Evolutionary conservation across 2,329 filamentous ascomycete genomes (phyloP).

Genomic region (Neopestalotiopsis clavispora): DNA sequence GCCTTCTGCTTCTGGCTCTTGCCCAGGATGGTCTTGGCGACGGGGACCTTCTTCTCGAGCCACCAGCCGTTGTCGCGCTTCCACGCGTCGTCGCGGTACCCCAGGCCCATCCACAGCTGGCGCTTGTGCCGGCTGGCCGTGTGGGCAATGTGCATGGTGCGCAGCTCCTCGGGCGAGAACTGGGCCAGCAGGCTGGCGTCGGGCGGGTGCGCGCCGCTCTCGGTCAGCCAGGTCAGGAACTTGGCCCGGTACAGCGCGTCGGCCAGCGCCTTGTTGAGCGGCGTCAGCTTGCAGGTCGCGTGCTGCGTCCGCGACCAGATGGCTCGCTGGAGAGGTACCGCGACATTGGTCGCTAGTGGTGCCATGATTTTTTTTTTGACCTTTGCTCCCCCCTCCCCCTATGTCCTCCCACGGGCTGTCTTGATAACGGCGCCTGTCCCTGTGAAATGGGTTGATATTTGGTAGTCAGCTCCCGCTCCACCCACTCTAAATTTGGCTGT

Average conservation of each 20-base stretch:
- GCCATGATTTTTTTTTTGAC: background rate
- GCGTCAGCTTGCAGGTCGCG: background rate
- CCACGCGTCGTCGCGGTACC: background rate
- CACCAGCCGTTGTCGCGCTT: constrained; percentile 5
- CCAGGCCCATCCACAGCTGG: constrained; percentile 15
- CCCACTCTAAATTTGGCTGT: background rate
- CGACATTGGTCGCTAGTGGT: background rate
- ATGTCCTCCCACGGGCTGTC: background rate
- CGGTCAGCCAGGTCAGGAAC: constrained; percentile 11
- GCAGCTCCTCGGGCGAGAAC: constrained; percentile 12
- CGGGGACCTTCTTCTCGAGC: background rate
- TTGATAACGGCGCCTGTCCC: no score
- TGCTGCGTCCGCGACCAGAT: background rate
- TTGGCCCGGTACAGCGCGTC: constrained; percentile 7
- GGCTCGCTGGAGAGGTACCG: constrained; percentile 7
- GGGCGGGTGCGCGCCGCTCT: constrained; percentile 4
- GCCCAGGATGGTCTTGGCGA: constrained; percentile 3
- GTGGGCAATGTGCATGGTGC: constrained; percentile 2
- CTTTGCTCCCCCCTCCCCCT: background rate
- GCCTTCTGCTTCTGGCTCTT: background rate
- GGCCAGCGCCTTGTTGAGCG: constrained; percentile 8
- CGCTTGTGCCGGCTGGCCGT: constrained; percentile 1
- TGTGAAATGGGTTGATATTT: background rate
- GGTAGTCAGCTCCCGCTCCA: background rate
- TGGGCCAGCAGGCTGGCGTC: constrained; percentile 4